Percentiles rank a stretch among this genome's conserved stretches.
These are phyloP conservation scores for Ganoderma resinaceum DNA, from an alignment of 1,284 basidiomycete species.

Conservation along the genomic window DNA sequence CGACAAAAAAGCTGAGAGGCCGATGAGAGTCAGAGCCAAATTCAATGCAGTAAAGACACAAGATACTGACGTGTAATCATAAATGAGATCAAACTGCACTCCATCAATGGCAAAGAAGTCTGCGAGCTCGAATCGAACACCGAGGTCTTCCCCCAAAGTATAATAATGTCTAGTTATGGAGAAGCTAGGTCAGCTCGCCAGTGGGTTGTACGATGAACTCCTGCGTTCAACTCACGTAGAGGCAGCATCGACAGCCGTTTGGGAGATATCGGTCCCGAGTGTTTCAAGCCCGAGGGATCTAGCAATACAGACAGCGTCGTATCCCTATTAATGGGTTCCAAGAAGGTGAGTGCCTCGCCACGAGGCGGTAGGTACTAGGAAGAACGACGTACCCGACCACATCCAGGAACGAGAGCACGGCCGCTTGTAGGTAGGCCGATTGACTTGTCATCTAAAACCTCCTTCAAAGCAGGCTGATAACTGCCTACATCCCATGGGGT, in stretches of 20 bases:
- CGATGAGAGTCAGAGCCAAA: not conserved
- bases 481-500: conserved; percentile 73
- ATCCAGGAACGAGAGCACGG: conserved; percentile 73
- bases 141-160: conserved; percentile 20
- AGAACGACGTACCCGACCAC: conserved; percentile 62
- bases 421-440: conserved; percentile 60
- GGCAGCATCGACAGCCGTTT: conserved; percentile 59
- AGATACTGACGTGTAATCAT: conserved; percentile 71
- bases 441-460: conserved; percentile 55
- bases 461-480: conserved; percentile 60
- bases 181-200: not conserved
- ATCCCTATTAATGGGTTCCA: conserved; percentile 45
- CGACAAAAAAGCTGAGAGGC: conserved; percentile 69
- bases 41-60: too few species aligned
- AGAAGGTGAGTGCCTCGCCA: not conserved
- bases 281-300: conserved; percentile 55
- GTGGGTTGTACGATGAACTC: not conserved
- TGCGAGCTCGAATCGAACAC: conserved; percentile 46
- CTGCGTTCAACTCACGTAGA: conserved; percentile 45
- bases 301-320: conserved; percentile 65
- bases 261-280: conserved; percentile 63
- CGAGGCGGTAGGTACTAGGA: not conserved
- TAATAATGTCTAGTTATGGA: not conserved
- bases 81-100: conserved; percentile 58
- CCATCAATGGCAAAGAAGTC: conserved; percentile 58